Evolutionary conservation across 495 filamentous ascomycete species (phyloP), one percentile per base, ranked within the genome.

Genomic region (Annulohypoxylon moriforme): DNA sequence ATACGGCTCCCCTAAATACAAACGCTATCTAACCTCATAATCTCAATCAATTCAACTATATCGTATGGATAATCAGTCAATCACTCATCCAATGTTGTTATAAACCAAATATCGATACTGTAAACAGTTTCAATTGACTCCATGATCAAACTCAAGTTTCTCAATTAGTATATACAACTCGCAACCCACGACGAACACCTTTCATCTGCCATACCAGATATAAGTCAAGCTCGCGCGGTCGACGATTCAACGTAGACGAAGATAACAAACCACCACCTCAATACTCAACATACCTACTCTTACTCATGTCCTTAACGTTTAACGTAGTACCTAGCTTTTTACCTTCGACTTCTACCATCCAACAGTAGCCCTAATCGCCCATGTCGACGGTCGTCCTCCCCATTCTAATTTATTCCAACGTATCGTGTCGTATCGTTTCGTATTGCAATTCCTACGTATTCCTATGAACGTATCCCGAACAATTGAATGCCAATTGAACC

Each of bases 111-210:
- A 14, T 25, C 50, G 18, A 34, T 60, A 13, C 14, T 47, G 20
- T 53, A 60, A 64, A 55, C 34, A 49, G 2, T 56, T 65, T 55
- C 69, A 11, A 64, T 68, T 60, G 20, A 68, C 60, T 68, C 64
- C 69, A 46, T 24, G 49, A 64, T 63, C 58, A 58, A 42, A 34
- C 31, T 42, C 13, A 27, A 44, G 50, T 52, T 20, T 66, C 14
- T 18, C 4, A 24, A 42, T 42, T 24, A 58, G 36, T 52, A 52
- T 73, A 61, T 73, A 68, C 70, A 73, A 52, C 55, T 38, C 55
- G 61, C 47, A 73, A 58, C 55, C 55, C 60, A 65, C 47, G 13
- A 46, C 64, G 13, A 62, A 20, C 38, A 36, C 22, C n/a, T n/a
- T n/a, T n/a, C n/a, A n/a, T n/a, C n/a, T n/a, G n/a, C n/a, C n/a